phyloP scores from a whole-genome alignment of 108 stramenopile genomes.

The Nitzschia palea region DNA sequence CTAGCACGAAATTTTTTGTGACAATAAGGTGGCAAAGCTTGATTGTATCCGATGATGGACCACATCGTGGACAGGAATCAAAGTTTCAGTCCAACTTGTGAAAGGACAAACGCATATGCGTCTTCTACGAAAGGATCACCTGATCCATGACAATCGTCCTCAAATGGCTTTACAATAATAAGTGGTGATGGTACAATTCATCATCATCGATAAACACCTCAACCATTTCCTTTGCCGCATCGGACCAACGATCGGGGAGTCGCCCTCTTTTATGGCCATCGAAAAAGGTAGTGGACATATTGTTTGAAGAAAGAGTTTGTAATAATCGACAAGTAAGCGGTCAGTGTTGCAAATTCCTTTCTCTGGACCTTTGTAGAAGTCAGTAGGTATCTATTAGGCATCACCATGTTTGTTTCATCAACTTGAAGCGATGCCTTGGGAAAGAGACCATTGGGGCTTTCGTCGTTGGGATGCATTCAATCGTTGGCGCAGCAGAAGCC shows the following conservation, averaged over 20 bases:
- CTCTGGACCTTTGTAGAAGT: neutral
- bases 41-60: slow-evolving; percentile 42
- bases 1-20: no score
- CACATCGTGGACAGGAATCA: slow-evolving; percentile 72
- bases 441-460: no score
- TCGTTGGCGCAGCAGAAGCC: no score
- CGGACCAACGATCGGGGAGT: slow-evolving; percentile 42
- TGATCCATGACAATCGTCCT: slow-evolving; percentile 50
- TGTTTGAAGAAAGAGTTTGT: slow-evolving; percentile 50
- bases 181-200: neutral
- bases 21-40: no score
- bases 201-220: slow-evolving; percentile 21
- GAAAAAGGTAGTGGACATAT: slow-evolving; percentile 61
- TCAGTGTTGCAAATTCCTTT: slow-evolving; percentile 28
- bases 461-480: no score
- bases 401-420: slow-evolving; percentile 30
- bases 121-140: slow-evolving; percentile 42
- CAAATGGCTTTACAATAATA: slow-evolving; percentile 28
- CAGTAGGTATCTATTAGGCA: slow-evolving; percentile 23
- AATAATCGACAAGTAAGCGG: slow-evolving; percentile 24
- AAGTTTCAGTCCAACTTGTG: slow-evolving; percentile 51
- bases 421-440: no score
- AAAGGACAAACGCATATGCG: slow-evolving; percentile 48
- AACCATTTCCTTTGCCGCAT: slow-evolving; percentile 35
- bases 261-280: slow-evolving; percentile 9